Percentiles rank a stretch among this genome's conserved stretches.
These are phyloP conservation scores for Dictyostelium citrinum DNA, from an alignment of 78 protist genomes.

Conservation along the genomic window DNA sequence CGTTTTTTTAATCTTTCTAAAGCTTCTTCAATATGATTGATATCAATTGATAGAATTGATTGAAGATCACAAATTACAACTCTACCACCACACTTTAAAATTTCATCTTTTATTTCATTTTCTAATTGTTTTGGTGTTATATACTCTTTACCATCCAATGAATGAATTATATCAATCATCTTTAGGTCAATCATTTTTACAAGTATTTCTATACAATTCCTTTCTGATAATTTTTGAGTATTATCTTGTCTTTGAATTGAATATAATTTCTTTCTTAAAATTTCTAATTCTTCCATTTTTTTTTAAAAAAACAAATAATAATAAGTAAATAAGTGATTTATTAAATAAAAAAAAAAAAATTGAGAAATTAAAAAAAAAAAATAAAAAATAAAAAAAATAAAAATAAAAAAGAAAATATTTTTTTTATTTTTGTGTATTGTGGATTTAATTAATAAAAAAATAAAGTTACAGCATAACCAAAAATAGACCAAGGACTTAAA, in stretches of 20 bases:
- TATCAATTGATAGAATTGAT: constrained; percentile 77
- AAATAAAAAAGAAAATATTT: no score
- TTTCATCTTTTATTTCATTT: constrained; percentile 83
- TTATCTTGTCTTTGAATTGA: constrained; percentile 44
- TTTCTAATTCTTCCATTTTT: constrained; percentile 19
- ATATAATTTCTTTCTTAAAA: constrained; percentile 28
- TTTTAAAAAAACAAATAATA: background rate
- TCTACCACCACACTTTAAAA: constrained; percentile 81
- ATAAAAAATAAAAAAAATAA: background rate
- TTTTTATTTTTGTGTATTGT: no score
- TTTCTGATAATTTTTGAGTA: constrained; percentile 73
- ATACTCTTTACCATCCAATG: constrained; percentile 85
- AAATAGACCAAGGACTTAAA: no score
- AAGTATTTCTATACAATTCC: constrained; percentile 85
- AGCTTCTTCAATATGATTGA: constrained; percentile 50
- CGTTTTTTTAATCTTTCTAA: constrained; percentile 11
- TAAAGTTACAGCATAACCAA: no score
- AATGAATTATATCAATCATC: constrained; percentile 69
- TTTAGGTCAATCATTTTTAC: constrained; percentile 71
- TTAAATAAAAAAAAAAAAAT: background rate
- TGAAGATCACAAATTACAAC: constrained; percentile 72
- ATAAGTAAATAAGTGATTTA: background rate
- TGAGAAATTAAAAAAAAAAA: background rate
- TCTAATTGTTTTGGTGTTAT: constrained; percentile 84
- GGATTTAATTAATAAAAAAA: no score